Evolutionary conservation across 306 rosid genomes (phyloP).

Genomic region (Begonia fuchsioides): DNA sequence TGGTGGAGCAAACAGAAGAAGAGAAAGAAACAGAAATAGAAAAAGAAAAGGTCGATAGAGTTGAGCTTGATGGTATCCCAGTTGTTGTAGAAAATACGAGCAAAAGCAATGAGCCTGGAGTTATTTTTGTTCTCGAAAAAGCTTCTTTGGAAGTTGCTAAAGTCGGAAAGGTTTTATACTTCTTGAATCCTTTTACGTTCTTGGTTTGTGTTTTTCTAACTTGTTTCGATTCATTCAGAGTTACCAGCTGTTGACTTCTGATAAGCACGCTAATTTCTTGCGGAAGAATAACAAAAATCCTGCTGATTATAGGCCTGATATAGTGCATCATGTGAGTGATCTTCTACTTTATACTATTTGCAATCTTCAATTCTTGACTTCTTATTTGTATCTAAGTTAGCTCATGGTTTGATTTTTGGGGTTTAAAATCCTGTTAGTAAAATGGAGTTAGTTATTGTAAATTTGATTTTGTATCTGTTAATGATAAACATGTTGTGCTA

Average conservation of each 20-base stretch:
- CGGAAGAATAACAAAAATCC: constrained; percentile 52
- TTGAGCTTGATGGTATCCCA: constrained; percentile 45
- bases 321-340: constrained; percentile 57
- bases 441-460: not conserved
- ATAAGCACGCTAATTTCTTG: constrained; percentile 59
- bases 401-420: not conserved
- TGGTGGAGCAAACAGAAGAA: constrained; percentile 6
- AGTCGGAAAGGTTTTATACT: constrained; percentile 64
- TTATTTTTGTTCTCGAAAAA: constrained; percentile 61
- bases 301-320: constrained; percentile 72
- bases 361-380: too few species aligned
- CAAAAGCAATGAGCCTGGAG: constrained; percentile 22
- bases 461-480: too few species aligned
- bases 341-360: not conserved
- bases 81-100: constrained; percentile 18
- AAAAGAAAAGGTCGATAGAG: not conserved
- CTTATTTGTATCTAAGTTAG: not conserved
- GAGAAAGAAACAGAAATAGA: constrained; percentile 7
- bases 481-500: not conserved
- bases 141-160: constrained; percentile 78
- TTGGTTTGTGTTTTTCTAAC: not conserved
- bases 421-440: not conserved
- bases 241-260: constrained; percentile 69
- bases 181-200: not conserved
- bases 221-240: constrained; percentile 20